These are phyloP conservation scores for Rhodotorula kratochvilovae DNA, from an alignment of 768 basidiomycete genomes.

Conservation along the genomic window DNA sequence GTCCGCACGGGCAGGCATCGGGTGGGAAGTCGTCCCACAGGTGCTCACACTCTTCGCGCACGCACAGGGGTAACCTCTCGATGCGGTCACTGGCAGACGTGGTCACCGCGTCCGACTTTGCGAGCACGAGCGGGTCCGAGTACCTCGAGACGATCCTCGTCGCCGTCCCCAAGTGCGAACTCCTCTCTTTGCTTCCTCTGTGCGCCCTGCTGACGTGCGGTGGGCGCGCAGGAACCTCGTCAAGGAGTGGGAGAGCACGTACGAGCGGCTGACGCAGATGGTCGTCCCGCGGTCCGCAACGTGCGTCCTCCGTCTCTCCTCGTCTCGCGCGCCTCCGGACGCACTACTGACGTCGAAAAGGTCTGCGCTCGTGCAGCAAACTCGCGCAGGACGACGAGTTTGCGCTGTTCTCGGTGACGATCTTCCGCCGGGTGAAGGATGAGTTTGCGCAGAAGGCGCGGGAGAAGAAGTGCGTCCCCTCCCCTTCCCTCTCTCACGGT, in stretches of 20 bases:
- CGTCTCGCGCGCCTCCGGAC: background rate
- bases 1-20: too few relatives aligned
- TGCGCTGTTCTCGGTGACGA: slow-evolving; percentile 72
- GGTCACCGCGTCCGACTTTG: slow-evolving; percentile 72
- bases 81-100: slow-evolving; percentile 79
- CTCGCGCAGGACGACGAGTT: slow-evolving; percentile 85
- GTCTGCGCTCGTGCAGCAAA: slow-evolving; percentile 53
- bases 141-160: slow-evolving; percentile 88
- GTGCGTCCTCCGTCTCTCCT: slow-evolving; percentile 53
- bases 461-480: slow-evolving; percentile 72
- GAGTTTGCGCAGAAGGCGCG: slow-evolving; percentile 89
- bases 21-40: background rate
- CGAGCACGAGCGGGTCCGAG: slow-evolving; percentile 67
- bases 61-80: slow-evolving; percentile 82
- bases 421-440: slow-evolving; percentile 87
- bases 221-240: slow-evolving; percentile 57
- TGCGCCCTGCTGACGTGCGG: background rate
- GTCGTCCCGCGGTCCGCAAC: slow-evolving; percentile 86
- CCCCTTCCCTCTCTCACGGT: background rate
- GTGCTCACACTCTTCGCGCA: too few relatives aligned
- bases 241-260: slow-evolving; percentile 84
- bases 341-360: too few relatives aligned
- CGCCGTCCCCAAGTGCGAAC: slow-evolving; percentile 81
- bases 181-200: background rate
- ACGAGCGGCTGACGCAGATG: slow-evolving; percentile 81